These are phyloP conservation scores for Exutisphaerella laricina DNA, from an alignment of 2,329 filamentous ascomycete genomes.

Conservation along the genomic window DNA sequence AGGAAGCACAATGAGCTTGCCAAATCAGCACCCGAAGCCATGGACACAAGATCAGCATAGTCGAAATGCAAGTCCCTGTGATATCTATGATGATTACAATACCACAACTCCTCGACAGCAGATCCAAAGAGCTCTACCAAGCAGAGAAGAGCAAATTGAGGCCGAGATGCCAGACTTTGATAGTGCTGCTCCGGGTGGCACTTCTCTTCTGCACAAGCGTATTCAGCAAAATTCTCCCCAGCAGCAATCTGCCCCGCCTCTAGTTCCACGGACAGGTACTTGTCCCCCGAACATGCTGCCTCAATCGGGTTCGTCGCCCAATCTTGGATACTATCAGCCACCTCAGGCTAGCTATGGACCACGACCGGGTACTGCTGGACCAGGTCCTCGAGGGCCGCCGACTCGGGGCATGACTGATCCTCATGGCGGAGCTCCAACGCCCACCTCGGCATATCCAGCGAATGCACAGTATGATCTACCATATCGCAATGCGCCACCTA, in stretches of 20 bases:
- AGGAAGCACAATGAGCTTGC: constrained; percentile 4
- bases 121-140: constrained; percentile 16
- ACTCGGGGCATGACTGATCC: constrained; percentile 14
- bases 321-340: constrained; percentile 13
- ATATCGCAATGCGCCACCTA: constrained; percentile 9
- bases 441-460: constrained; percentile 6
- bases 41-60: constrained; percentile 10
- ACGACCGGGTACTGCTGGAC: constrained; percentile 6
- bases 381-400: constrained; percentile 12
- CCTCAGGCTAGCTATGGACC: constrained; percentile 4
- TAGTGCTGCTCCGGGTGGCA: constrained; percentile 34
- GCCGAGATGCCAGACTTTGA: constrained; percentile 62
- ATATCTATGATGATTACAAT: constrained; percentile 20
- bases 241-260: constrained; percentile 9
- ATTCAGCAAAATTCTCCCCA: constrained; percentile 28
- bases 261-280: constrained; percentile 6
- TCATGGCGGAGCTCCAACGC: constrained; percentile 6
- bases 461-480: constrained; percentile 12
- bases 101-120: constrained; percentile 6
- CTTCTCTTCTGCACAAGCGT: constrained; percentile 27
- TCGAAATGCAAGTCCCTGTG: constrained; percentile 12
- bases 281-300: constrained; percentile 10
- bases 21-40: constrained; percentile 9
- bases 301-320: constrained; percentile 15
- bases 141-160: constrained; percentile 42